Evolutionary conservation across 2,329 filamentous ascomycete species (phyloP), one percentile per base, ranked within the genome.

Genomic region (Fusarium robinianum): DNA sequence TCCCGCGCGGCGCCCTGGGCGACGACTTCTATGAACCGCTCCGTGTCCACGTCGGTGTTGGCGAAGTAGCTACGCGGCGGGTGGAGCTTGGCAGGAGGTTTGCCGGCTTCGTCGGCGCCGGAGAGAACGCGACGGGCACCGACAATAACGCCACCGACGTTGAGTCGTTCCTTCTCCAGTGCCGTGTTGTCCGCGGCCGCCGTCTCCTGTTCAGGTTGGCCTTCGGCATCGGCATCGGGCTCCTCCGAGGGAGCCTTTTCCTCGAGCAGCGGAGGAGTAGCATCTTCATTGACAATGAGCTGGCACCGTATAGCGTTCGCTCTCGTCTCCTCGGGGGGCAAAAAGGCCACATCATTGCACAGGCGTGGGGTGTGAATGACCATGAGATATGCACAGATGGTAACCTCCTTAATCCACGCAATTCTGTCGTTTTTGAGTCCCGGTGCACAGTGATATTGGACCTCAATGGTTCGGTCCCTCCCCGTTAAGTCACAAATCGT

Each of bases 381-480:
- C 90, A 96, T 96, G 40, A 96, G 76, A 64, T 96, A 96, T 9
- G 89, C 83, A 70, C 91, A 96, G 8, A 90, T 96, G 3, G 86
- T 87, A 2, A 92, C 83, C 66, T 96, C 91, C 67, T 96, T 96
- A 69, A 96, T 95, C 83, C 89, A 90, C 29, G 85, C 86, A 59
- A 96, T 96, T 33, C 85, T 82, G 65, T 95, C 85, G 32, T 73
- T 76, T 3, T 80, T 80, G 21, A 83, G 76, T 34, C 87, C 84
- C 0, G 88, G 89, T 59, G 88, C 85, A 71, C 90, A 96, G 64
- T 83, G 80, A 57, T 83, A 84, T 58, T 90, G 87, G 8, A 96
- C 82, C 67, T 96, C 91, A 54, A 96, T 86, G 57, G 84, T 90
- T 36, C 91, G 82, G 51, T 88, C 81, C 46, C 85, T 83, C 21